A percentile compares a stretch with the other conserved stretches of the same genome.
Evolutionary conservation across 148 eudicot species (phyloP).

Genomic region (Arbutus unedo): DNA sequence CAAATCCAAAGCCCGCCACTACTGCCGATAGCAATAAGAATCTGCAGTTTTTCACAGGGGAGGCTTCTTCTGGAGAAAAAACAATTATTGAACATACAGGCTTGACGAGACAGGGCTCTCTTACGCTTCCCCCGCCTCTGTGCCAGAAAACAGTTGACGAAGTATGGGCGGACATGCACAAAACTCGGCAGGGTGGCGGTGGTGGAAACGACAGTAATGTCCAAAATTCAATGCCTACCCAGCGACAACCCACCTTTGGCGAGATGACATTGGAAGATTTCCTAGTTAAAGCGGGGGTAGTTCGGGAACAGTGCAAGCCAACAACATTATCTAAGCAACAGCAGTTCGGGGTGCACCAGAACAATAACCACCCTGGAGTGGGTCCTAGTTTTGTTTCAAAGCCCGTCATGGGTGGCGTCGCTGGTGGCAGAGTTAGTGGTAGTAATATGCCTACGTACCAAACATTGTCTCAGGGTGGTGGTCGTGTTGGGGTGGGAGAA

Average conservation of each 20-base stretch:
- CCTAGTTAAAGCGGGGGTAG: slow-evolving; percentile 77
- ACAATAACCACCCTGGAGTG: slow-evolving; percentile 21
- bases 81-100: slow-evolving; percentile 41
- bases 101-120: slow-evolving; percentile 68
- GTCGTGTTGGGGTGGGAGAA: slow-evolving; percentile 32
- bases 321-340: slow-evolving; percentile 32
- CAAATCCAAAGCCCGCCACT: background rate
- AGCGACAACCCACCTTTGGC: slow-evolving; percentile 67
- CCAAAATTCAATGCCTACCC: slow-evolving; percentile 33
- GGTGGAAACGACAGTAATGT: slow-evolving; percentile 4
- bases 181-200: slow-evolving; percentile 23
- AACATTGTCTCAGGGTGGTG: slow-evolving; percentile 28
- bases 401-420: slow-evolving; percentile 32
- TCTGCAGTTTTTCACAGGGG: slow-evolving; percentile 13
- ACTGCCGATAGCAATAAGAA: background rate
- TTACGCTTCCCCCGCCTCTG: slow-evolving; percentile 62
- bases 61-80: slow-evolving; percentile 9
- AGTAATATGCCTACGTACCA: slow-evolving; percentile 31
- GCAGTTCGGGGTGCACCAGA: slow-evolving; percentile 39
- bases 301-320: slow-evolving; percentile 43
- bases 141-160: slow-evolving; percentile 82
- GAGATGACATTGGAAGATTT: slow-evolving; percentile 96
- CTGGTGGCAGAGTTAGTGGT: background rate
- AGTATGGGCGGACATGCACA: slow-evolving; percentile 87
- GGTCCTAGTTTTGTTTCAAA: slow-evolving; percentile 31